A percentile compares a stretch with the other conserved stretches of the same genome.
phyloP scores from a whole-genome alignment of 768 basidiomycete genomes.

The Rhodotorula taiwanensis region DNA sequence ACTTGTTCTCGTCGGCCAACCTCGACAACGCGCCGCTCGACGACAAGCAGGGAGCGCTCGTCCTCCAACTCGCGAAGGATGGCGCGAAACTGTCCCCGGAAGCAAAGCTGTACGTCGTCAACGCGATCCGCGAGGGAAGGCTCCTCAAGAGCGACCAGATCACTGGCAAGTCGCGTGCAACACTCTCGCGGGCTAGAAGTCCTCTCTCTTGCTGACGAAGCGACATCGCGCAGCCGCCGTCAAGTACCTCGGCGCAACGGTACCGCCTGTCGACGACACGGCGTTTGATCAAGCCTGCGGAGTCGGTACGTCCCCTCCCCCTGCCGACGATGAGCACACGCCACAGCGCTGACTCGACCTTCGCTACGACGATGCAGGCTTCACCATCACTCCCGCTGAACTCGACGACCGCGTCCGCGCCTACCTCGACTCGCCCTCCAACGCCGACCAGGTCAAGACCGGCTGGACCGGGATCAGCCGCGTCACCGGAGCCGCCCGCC shows the following conservation, averaged over 20 bases:
- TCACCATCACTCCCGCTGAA: constrained; percentile 64
- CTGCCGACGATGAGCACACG: neutral
- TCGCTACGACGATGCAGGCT: constrained; percentile 52
- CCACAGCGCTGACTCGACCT: neutral
- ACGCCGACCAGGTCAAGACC: constrained; percentile 50
- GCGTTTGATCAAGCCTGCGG: constrained; percentile 77
- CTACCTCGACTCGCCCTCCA: constrained; percentile 49
- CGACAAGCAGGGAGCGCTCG: constrained; percentile 28
- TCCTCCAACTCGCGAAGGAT: constrained; percentile 50
- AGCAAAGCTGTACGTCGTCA: constrained; percentile 59
- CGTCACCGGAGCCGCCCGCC: constrained; percentile 60
- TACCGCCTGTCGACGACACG: constrained; percentile 57
- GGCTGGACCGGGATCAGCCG: constrained; percentile 73
- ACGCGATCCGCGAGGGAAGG: constrained; percentile 63
- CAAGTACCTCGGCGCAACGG: constrained; percentile 62
- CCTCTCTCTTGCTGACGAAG: constrained; percentile 1
- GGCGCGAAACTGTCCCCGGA: constrained; percentile 47
- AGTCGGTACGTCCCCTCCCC: constrained; percentile 58
- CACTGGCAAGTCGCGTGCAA: constrained; percentile 61
- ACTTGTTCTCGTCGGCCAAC: constrained; percentile 8
- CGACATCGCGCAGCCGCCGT: constrained; percentile 55
- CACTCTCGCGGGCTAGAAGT: neutral
- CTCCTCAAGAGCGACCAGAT: constrained; percentile 81
- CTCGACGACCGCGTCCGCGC: constrained; percentile 55
- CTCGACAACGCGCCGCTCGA: constrained; percentile 5